Evolutionary conservation across 177 flowering plant genomes (phyloP).

Genomic region (Vitis hybrid): DNA sequence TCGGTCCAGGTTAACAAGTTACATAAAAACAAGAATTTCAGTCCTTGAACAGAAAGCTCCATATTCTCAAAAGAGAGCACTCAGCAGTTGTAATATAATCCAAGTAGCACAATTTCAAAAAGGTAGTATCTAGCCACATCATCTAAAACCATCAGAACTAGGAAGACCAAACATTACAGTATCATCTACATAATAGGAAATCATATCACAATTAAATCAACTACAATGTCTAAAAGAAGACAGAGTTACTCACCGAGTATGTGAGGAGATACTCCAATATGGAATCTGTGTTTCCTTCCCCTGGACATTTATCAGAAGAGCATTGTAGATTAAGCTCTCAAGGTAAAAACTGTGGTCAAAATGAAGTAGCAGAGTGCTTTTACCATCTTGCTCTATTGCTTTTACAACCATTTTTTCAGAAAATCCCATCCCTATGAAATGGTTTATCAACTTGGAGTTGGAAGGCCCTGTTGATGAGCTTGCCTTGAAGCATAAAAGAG

Average conservation of each 20-base stretch:
- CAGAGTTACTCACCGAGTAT: constrained; percentile 53
- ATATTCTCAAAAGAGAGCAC: no score
- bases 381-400: constrained; percentile 44
- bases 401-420: constrained; percentile 28
- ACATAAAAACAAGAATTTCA: no score
- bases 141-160: background rate
- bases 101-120: no score
- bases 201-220: background rate
- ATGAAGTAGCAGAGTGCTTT: background rate
- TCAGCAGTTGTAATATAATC: no score
- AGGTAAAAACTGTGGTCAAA: background rate
- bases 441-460: constrained; percentile 30
- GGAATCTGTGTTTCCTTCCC: constrained; percentile 50
- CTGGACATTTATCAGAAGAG: constrained; percentile 29
- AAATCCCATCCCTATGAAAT: constrained; percentile 44
- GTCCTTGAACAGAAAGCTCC: no score
- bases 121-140: no score
- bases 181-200: background rate
- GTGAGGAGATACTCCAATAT: constrained; percentile 69
- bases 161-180: background rate
- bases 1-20: no score
- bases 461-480: constrained; percentile 27
- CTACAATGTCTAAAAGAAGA: background rate
- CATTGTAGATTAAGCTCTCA: background rate
- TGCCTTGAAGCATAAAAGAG: constrained; percentile 22